Evolutionary conservation across 2,329 filamentous ascomycete genomes (phyloP).

Genomic region (Xylariales sp.): DNA sequence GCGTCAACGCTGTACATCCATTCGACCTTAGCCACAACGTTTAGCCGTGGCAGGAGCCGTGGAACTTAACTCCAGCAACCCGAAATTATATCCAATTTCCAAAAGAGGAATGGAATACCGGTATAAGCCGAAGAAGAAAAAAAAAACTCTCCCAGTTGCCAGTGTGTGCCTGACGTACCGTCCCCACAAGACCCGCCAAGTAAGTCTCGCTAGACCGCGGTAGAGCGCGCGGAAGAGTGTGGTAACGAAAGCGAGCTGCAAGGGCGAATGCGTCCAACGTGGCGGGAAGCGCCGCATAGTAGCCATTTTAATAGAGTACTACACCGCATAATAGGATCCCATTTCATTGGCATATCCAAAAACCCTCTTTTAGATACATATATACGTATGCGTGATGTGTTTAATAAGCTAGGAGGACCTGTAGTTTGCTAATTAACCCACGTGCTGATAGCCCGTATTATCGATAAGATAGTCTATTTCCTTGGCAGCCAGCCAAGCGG

Average conservation of each 20-base stretch:
- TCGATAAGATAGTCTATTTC: no score
- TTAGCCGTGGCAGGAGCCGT: neutral
- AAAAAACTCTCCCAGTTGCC: neutral
- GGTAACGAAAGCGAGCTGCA: constrained; percentile 18
- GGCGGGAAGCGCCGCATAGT: constrained; percentile 9
- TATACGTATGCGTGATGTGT: neutral
- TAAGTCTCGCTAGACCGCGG: constrained; percentile 8
- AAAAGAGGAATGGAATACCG: neutral
- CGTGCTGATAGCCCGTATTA: no score
- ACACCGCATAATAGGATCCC: no score
- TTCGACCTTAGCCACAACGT: neutral
- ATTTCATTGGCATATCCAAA: neutral
- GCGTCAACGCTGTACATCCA: neutral
- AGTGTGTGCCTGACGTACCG: neutral
- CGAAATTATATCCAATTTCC: neutral
- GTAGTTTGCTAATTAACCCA: neutral
- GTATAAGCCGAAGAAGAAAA: neutral
- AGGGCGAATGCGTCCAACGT: constrained; percentile 4
- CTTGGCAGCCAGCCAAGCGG: no score
- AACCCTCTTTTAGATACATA: neutral
- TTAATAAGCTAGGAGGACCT: neutral
- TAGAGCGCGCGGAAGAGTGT: no score
- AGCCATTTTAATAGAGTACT: no score
- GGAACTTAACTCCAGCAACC: neutral
- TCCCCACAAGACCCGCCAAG: constrained; percentile 10